Evolutionary conservation across 1,139 yeast genomes (phyloP).

Genomic region (Wickerhamomyces sp.): DNA sequence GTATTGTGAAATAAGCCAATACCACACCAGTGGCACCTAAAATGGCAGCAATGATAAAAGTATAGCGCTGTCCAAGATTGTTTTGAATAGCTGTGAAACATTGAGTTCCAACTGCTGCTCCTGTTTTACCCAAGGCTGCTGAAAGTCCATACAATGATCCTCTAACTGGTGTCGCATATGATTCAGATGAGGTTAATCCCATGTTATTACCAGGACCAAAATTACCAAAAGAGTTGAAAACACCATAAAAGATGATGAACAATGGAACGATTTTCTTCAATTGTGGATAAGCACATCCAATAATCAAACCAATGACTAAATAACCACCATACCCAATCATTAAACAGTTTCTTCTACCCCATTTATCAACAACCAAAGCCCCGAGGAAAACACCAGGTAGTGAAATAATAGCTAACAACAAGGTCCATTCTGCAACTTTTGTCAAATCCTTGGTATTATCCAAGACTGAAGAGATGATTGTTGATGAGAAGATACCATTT

Average conservation of each 20-base stretch:
- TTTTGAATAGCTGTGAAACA: constrained; percentile 29
- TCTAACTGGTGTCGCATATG: constrained; percentile 70
- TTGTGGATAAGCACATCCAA: constrained; percentile 50
- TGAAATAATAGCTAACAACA: constrained; percentile 46
- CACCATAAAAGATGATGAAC: constrained; percentile 54
- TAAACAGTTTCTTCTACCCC: constrained; percentile 56
- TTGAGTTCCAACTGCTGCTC: constrained; percentile 36
- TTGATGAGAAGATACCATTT: constrained; percentile 52
- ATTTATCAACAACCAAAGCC: constrained; percentile 45
- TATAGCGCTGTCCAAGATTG: constrained; percentile 28
- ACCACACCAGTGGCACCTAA: constrained; percentile 64
- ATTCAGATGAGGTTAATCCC: constrained; percentile 65
- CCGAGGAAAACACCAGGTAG: constrained; percentile 59
- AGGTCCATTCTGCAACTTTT: constrained; percentile 53
- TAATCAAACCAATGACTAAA: constrained; percentile 53
- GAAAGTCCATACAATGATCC: constrained; percentile 54
- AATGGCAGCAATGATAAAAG: constrained; percentile 33
- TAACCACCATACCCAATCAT: constrained; percentile 56
- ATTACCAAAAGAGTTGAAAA: constrained; percentile 58
- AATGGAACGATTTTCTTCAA: constrained; percentile 45
- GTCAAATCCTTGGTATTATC: constrained; percentile 34
- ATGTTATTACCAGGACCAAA: constrained; percentile 75
- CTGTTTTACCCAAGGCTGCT: constrained; percentile 52
- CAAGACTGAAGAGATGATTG: constrained; percentile 45
- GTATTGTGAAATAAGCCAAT: constrained; percentile 58